Conservation (phyloP, 176 grass and related monocot species). For the sorghum (Sorghum bicolor) region DNA sequence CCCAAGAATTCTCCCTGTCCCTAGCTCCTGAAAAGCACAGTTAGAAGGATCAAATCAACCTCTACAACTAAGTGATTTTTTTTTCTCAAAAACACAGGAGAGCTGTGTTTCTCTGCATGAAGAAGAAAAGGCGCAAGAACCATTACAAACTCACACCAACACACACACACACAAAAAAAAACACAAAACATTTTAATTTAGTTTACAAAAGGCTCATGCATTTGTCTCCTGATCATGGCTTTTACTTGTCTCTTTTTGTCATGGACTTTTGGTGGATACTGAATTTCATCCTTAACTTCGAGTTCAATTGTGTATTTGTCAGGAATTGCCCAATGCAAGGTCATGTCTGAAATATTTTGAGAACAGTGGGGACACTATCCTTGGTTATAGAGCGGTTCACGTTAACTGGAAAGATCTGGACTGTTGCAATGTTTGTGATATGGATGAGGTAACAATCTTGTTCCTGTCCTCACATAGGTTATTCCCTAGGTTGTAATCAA, state of each 20-base stretch:
- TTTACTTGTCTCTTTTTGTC: conserved; percentile 3
- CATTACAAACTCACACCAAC: neutral
- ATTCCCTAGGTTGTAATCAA: conserved; percentile 20
- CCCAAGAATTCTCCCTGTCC: too few species aligned
- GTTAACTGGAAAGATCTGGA: conserved; percentile 99
- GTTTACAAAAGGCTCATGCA: neutral
- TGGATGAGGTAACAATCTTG: conserved; percentile 86
- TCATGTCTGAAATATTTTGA: conserved; percentile 92
- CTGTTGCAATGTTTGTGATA: conserved; percentile 94
- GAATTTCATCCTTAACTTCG: conserved; percentile 31
- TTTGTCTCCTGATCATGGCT: neutral
- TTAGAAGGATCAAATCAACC: neutral
- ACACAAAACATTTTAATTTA: neutral
- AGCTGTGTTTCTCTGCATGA: neutral
- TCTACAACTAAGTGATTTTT: neutral
- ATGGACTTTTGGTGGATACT: neutral
- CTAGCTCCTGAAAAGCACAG: neutral
- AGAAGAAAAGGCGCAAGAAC: neutral
- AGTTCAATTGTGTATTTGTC: conserved; percentile 34
- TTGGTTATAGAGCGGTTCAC: conserved; percentile 92
- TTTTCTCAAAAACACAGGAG: neutral
- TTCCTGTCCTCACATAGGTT: conserved; percentile 3
- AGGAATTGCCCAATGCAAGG: conserved; percentile 96
- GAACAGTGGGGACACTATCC: conserved; percentile 58
- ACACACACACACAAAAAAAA: neutral